Percentiles rank a stretch among this genome's conserved stretches.
These are phyloP conservation scores for Cymbopogon citratus DNA, from an alignment of 176 grass and related monocot genomes.

Conservation along the genomic window DNA sequence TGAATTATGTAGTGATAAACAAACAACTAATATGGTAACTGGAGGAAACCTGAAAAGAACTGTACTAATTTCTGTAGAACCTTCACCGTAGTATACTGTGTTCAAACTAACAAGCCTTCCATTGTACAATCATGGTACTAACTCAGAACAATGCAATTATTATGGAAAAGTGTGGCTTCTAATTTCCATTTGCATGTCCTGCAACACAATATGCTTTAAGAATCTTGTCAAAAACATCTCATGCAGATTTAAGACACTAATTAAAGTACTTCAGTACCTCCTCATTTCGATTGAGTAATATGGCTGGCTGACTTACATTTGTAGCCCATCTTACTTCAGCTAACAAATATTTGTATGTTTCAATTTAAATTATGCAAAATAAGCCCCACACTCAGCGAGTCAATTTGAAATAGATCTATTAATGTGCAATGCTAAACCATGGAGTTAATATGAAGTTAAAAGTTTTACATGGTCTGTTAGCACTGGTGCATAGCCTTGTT, in stretches of 20 bases:
- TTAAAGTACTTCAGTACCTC: not conserved
- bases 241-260: not conserved
- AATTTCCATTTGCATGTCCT: not conserved
- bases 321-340: not conserved
- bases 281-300: not conserved
- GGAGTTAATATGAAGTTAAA: too few relatives aligned
- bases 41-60: not conserved
- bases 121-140: not conserved
- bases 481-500: too few relatives aligned
- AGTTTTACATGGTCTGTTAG: too few relatives aligned
- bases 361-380: not conserved
- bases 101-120: not conserved
- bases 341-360: not conserved
- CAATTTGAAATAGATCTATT: not conserved
- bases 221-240: not conserved
- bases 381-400: not conserved
- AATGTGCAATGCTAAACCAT: too few relatives aligned
- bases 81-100: not conserved
- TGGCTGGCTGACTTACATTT: not conserved
- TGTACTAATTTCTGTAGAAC: not conserved
- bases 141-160: not conserved
- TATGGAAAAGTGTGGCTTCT: not conserved
- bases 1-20: not conserved
- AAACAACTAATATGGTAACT: not conserved
- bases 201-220: not conserved